phyloP scores from a whole-genome alignment of 2,329 filamentous ascomycete genomes.

The Paecilomyces variotii region DNA sequence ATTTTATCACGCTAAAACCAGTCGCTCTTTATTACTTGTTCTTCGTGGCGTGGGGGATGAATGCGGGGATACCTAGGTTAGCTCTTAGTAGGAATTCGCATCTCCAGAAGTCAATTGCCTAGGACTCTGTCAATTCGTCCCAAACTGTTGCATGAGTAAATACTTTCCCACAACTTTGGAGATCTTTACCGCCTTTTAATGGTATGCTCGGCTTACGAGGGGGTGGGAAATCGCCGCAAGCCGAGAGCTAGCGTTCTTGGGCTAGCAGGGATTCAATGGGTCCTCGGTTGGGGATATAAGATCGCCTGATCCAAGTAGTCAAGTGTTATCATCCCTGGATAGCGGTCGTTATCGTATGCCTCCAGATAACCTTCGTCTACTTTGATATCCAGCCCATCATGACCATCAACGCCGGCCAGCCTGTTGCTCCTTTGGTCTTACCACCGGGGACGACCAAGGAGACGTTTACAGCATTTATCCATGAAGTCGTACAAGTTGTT shows the following conservation, averaged over 20 bases:
- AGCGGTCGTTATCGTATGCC: not conserved
- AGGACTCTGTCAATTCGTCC: not conserved
- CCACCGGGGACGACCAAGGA: not conserved
- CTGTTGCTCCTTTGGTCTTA: not conserved
- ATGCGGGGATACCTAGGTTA: not conserved
- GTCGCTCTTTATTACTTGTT: too few relatives aligned
- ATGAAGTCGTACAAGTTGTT: not conserved
- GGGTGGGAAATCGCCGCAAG: not conserved
- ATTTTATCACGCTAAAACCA: too few relatives aligned
- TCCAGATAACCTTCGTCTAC: not conserved
- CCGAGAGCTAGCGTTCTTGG: not conserved
- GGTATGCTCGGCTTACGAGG: not conserved
- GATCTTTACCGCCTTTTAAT: not conserved
- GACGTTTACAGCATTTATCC: not conserved
- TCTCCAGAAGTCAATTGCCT: not conserved
- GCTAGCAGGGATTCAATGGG: not conserved
- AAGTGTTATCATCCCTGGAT: not conserved
- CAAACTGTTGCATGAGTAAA: not conserved
- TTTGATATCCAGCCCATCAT: not conserved
- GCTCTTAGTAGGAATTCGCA: not conserved
- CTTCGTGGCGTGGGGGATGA: not conserved
- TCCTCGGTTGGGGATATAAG: not conserved
- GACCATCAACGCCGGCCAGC: not conserved
- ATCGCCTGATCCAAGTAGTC: not conserved
- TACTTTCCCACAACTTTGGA: too few relatives aligned